A percentile compares a stretch with the other conserved stretches of the same genome.
These are phyloP conservation scores for Sutorius australiensis DNA, from an alignment of 768 basidiomycete genomes.

Conservation along the genomic window DNA sequence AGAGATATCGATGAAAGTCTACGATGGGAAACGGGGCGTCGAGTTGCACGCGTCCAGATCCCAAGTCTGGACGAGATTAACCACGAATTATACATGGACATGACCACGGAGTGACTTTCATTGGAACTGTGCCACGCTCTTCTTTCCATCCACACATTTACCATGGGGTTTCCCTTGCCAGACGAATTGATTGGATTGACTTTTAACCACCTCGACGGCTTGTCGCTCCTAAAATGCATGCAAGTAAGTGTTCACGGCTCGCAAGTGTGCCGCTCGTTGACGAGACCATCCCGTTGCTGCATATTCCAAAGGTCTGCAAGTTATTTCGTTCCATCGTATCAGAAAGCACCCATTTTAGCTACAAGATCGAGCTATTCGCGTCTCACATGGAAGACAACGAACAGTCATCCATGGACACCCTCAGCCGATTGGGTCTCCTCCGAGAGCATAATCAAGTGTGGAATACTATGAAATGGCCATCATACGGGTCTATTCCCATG, in stretches of 20 bases:
- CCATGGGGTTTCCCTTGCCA: conserved; percentile 27
- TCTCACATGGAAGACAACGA: conserved; percentile 27
- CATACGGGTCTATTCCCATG: conserved; percentile 12
- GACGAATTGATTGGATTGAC: conserved; percentile 27
- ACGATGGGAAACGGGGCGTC: conserved; percentile 8
- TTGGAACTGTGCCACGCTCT: background rate
- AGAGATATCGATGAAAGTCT: conserved; percentile 19
- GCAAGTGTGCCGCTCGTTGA: background rate
- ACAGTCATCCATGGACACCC: conserved; percentile 15
- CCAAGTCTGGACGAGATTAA: conserved; percentile 9
- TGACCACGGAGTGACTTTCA: too few relatives aligned
- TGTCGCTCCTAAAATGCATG: conserved; percentile 26
- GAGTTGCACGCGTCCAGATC: background rate
- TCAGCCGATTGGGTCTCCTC: conserved; percentile 25
- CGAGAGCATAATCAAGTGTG: conserved; percentile 28
- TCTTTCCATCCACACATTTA: background rate
- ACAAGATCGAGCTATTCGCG: conserved; percentile 30
- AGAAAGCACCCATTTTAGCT: conserved; percentile 24
- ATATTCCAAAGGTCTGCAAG: conserved; percentile 26
- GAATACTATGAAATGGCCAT: conserved; percentile 24
- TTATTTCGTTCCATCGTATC: conserved; percentile 27
- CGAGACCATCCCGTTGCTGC: background rate
- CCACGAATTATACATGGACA: background rate
- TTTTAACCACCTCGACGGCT: conserved; percentile 28
- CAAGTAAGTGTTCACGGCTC: conserved; percentile 18